These are phyloP conservation scores for Penicillium thymicola DNA, from an alignment of 2,329 filamentous ascomycete species.

Conservation along the genomic window DNA sequence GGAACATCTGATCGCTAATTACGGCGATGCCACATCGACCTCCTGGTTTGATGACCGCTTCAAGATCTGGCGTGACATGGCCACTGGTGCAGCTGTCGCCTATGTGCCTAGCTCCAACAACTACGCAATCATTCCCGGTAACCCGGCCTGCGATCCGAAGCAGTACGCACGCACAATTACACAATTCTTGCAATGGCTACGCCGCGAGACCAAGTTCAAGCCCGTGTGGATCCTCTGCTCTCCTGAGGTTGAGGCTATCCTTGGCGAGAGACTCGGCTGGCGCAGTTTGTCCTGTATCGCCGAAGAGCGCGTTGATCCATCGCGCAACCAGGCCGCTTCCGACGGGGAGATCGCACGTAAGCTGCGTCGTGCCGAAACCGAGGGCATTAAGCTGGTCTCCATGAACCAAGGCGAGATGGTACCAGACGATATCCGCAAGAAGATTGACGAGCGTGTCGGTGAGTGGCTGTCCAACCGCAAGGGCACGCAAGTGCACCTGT, in stretches of 20 bases:
- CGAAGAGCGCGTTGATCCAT: slow-evolving; percentile 79
- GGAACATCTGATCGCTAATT: slow-evolving; percentile 89
- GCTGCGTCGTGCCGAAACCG: slow-evolving; percentile 73
- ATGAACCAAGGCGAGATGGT: slow-evolving; percentile 63
- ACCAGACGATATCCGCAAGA: slow-evolving; percentile 63
- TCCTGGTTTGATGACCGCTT: slow-evolving; percentile 90
- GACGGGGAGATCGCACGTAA: slow-evolving; percentile 69
- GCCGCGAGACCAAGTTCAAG: slow-evolving; percentile 67
- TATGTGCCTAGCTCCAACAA: slow-evolving; percentile 70
- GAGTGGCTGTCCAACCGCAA: slow-evolving; percentile 79
- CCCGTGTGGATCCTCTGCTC: slow-evolving; percentile 90
- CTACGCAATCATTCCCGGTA: slow-evolving; percentile 79
- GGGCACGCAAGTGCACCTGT: slow-evolving; percentile 84
- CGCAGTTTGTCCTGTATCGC: slow-evolving; percentile 83
- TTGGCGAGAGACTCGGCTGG: slow-evolving; percentile 79
- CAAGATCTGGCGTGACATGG: slow-evolving; percentile 76
- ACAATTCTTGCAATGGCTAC: slow-evolving; percentile 72
- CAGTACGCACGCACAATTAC: slow-evolving; percentile 73
- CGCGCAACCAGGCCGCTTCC: slow-evolving; percentile 63
- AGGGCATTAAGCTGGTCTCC: slow-evolving; percentile 77
- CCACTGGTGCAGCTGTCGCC: slow-evolving; percentile 77
- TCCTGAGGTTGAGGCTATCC: slow-evolving; percentile 70
- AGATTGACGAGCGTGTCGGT: slow-evolving; percentile 68
- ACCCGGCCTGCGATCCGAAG: slow-evolving; percentile 76
- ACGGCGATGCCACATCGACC: slow-evolving; percentile 89